phyloP scores from a whole-genome alignment of 768 basidiomycete genomes.

The Strobilomyces dryophilus region DNA sequence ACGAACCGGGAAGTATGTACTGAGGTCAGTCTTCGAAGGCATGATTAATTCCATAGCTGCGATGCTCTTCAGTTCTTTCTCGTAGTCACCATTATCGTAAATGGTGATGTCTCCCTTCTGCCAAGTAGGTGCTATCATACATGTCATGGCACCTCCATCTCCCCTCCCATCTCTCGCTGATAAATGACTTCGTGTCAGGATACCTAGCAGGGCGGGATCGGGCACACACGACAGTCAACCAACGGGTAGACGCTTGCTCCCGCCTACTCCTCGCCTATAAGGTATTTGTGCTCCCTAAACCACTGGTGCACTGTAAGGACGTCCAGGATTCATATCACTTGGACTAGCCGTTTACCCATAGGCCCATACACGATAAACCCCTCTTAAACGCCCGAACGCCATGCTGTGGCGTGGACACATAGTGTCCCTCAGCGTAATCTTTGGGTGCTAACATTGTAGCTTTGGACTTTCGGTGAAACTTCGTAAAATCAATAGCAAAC shows the following conservation, averaged over 20 bases:
- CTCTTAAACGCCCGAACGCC: constrained; percentile 54
- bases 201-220: constrained; percentile 30
- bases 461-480: constrained; percentile 63
- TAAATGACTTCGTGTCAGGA: constrained; percentile 44
- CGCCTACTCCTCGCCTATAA: constrained; percentile 42
- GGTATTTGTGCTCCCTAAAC: constrained; percentile 48
- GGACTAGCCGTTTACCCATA: constrained; percentile 50
- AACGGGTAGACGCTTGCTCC: constrained; percentile 27
- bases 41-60: constrained; percentile 53
- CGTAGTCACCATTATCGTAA: constrained; percentile 42
- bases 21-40: constrained; percentile 57
- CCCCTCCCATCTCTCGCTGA: constrained; percentile 50
- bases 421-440: constrained; percentile 53
- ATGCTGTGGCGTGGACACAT: constrained; percentile 42
- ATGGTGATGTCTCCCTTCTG: constrained; percentile 48
- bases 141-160: no score
- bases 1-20: constrained; percentile 54
- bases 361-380: constrained; percentile 59
- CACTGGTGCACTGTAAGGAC: constrained; percentile 35
- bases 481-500: background rate
- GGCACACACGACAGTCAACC: background rate
- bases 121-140: constrained; percentile 51
- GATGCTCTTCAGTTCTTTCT: constrained; percentile 38
- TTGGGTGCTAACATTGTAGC: constrained; percentile 49
- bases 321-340: background rate